Evolutionary conservation across 2,329 filamentous ascomycete species (phyloP), one percentile per base, ranked within the genome.

Genomic region (Fusarium multiceps): DNA sequence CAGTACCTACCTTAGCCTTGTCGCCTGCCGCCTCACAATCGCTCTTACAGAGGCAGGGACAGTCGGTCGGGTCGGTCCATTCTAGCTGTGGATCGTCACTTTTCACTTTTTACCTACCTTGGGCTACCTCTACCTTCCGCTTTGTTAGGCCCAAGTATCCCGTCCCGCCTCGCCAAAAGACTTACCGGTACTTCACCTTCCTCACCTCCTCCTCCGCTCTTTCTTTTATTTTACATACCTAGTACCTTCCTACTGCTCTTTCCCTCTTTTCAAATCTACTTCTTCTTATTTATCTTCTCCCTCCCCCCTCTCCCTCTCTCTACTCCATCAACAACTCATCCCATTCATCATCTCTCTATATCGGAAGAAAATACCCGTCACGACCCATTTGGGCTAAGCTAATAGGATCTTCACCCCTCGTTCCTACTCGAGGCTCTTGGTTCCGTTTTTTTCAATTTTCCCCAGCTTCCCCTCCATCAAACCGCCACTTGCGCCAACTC

Each of bases 51-150:
- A 37, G 34, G 30, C 30, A 50, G 28, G 32, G 46, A 61, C 55
- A 53, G 58, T 60, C 56, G 55, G 63, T 37, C 71, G 62, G 61
- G 46, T 30, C 45, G 25, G 32, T 41, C 55, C 28, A 55, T 32
- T 56, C 47, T 55, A 63, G 50, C 59, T 65, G 73, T 75, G 72
- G 73, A 74, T 73, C 70, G 63, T 75, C 68, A 71, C 73, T 72
- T 74, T 65, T 75, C 72, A 73, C 67, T 73, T 75, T 74, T 74
- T 37, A 69, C 63, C 56, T 37, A 69, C 63, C 56, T 63, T 50
- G 23, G 30, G 32, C n/a, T 30, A 49, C 47, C 47, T 49, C n/a
- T 30, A 49, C 47, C 48, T 51, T 51, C 20, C 48, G 21, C 18
- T 37, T 37, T 37, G 18, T 51, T 43, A 43, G 48, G 34, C 32